These are phyloP conservation scores for Penicillium sp. DNA, from an alignment of 2,329 filamentous ascomycete species.

Conservation along the genomic window DNA sequence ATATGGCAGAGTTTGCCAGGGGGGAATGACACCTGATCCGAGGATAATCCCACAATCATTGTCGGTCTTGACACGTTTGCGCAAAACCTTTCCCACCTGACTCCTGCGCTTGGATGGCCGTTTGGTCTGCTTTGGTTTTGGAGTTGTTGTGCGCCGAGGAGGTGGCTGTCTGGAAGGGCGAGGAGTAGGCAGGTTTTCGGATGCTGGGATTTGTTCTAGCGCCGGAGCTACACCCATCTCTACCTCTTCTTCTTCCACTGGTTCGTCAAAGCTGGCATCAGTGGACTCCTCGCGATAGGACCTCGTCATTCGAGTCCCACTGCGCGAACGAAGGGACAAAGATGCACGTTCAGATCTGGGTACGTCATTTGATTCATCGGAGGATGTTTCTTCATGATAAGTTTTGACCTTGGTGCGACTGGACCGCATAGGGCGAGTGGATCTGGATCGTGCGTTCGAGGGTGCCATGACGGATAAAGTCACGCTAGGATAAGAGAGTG, in stretches of 20 bases:
- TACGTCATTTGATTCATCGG: slow-evolving; percentile 24
- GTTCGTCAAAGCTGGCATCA: slow-evolving; percentile 27
- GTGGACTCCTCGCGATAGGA: slow-evolving; percentile 40
- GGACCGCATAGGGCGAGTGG: slow-evolving; percentile 37
- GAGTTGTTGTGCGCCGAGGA: slow-evolving; percentile 13
- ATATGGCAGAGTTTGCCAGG: slow-evolving; percentile 66
- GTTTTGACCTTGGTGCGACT: slow-evolving; percentile 38
- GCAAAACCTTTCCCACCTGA: slow-evolving; percentile 16
- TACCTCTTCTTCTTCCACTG: slow-evolving; percentile 8
- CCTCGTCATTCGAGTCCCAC: slow-evolving; percentile 24
- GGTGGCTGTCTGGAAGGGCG: slow-evolving; percentile 4
- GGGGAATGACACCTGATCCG: slow-evolving; percentile 47
- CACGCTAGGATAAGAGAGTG: slow-evolving; percentile 13
- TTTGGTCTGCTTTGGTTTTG: slow-evolving; percentile 7
- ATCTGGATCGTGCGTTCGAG: slow-evolving; percentile 21
- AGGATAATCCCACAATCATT: slow-evolving; percentile 16
- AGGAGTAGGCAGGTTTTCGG: slow-evolving; percentile 6
- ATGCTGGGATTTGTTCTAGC: background rate
- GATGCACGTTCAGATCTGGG: slow-evolving; percentile 18
- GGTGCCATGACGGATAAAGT: slow-evolving; percentile 31
- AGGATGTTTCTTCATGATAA: slow-evolving; percentile 41
- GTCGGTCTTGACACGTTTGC: slow-evolving; percentile 29
- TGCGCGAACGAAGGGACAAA: slow-evolving; percentile 34
- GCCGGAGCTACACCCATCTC: slow-evolving; percentile 14
- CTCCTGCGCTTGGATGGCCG: slow-evolving; percentile 17